Percentiles rank a stretch among this genome's conserved stretches.
phyloP scores from a whole-genome alignment of 495 filamentous ascomycete genomes.

The Tuber umbilicatum region DNA sequence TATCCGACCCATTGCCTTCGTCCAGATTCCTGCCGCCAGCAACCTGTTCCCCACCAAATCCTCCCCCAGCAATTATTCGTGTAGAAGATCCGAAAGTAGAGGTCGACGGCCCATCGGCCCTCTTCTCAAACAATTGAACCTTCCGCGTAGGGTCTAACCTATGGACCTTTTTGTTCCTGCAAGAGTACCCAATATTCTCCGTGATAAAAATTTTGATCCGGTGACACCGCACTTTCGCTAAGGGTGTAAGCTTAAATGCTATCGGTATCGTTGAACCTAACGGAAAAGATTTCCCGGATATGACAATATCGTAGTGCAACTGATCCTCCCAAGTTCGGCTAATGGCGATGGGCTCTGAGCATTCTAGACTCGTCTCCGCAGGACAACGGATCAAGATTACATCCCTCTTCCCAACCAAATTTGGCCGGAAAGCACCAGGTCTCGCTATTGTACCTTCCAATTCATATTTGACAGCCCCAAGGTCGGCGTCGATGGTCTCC shows the following conservation, averaged over 20 bases:
- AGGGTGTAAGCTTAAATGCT: conserved; percentile 90
- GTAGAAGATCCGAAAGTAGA: conserved; percentile 79
- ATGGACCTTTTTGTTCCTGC: conserved; percentile 76
- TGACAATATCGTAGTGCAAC: conserved; percentile 96
- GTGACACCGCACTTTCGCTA: conserved; percentile 95
- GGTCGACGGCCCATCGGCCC: conserved; percentile 68
- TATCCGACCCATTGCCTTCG: conserved; percentile 52
- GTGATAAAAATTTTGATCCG: conserved; percentile 93
- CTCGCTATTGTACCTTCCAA: conserved; percentile 83
- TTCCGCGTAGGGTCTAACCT: conserved; percentile 79
- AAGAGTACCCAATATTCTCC: conserved; percentile 91
- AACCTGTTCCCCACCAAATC: conserved; percentile 49
- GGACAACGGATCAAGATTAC: conserved; percentile 81
- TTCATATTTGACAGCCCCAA: conserved; percentile 83
- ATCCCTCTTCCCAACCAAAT: conserved; percentile 77
- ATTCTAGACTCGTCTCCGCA: conserved; percentile 84
- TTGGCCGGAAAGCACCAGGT: conserved; percentile 85
- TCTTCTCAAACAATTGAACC: conserved; percentile 82
- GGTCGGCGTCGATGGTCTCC: conserved; percentile 83
- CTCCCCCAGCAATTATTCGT: conserved; percentile 72
- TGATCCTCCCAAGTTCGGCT: conserved; percentile 97
- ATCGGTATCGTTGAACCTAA: conserved; percentile 89
- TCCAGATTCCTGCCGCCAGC: conserved; percentile 40
- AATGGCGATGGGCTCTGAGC: conserved; percentile 93
- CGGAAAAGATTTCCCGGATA: conserved; percentile 96